Evolutionary conservation across 192 early-diverging fungal species (phyloP).

Genomic region (Umbelopsis isabellina): DNA sequence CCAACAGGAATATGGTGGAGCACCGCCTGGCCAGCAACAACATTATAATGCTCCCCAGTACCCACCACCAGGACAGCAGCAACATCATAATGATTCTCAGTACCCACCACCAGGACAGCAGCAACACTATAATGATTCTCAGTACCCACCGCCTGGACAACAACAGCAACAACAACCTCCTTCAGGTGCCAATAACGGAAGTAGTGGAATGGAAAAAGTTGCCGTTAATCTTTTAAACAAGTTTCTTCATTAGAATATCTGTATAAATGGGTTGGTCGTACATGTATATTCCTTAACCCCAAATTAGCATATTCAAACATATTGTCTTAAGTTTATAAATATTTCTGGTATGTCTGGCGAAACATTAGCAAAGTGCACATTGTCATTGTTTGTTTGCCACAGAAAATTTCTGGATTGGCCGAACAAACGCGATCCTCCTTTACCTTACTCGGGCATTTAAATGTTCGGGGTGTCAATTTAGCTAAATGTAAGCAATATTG

Average conservation of each 20-base stretch:
- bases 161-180: not conserved
- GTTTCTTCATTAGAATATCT: not conserved
- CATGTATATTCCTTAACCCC: no score
- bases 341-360: no score
- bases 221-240: slow-evolving; percentile 8
- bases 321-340: no score
- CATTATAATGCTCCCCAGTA: not conserved
- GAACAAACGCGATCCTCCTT: no score
- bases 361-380: no score
- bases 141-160: not conserved
- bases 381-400: no score
- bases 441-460: no score
- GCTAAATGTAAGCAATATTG: no score
- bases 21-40: not conserved
- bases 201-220: not conserved
- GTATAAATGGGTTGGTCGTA: not conserved
- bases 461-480: no score
- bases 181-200: not conserved
- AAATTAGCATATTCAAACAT: no score
- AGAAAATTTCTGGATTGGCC: no score
- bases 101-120: not conserved
- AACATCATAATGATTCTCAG: not conserved
- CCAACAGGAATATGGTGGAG: not conserved
- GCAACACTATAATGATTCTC: not conserved
- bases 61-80: not conserved